Evolutionary conservation across 495 filamentous ascomycete genomes (phyloP).

Genomic region (Penicillium verhagenii): DNA sequence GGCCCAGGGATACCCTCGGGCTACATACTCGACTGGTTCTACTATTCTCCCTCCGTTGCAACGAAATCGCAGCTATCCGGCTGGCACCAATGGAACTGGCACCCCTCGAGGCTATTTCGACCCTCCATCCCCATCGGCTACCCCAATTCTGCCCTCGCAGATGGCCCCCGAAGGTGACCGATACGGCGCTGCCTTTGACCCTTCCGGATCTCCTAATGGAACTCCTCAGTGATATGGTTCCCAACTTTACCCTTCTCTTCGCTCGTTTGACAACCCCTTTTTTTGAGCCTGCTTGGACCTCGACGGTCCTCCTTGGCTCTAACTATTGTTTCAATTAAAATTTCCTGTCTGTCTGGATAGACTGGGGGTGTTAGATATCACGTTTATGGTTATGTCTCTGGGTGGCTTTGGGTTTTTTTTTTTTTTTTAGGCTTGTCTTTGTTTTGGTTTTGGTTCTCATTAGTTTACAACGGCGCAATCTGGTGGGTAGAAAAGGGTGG

Average conservation of each 20-base stretch:
- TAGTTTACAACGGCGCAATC: conserved; percentile 21
- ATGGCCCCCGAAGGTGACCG: conserved; percentile 38
- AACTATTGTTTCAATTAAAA: conserved; percentile 10
- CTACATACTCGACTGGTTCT: conserved; percentile 34
- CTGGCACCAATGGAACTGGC: conserved; percentile 34
- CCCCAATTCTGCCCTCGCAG: conserved; percentile 43
- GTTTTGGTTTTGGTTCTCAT: too few relatives aligned
- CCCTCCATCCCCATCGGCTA: conserved; percentile 34
- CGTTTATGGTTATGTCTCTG: conserved; percentile 19
- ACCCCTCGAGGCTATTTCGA: conserved; percentile 36
- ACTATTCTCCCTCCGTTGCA: conserved; percentile 43
- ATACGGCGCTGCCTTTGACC: conserved; percentile 35
- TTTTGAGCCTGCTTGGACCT: conserved; percentile 8
- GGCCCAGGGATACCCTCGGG: conserved; percentile 38
- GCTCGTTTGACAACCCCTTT: conserved; percentile 10
- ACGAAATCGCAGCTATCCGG: conserved; percentile 34
- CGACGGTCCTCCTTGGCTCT: conserved; percentile 22
- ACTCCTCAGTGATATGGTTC: conserved; percentile 33
- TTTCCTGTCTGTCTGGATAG: conserved; percentile 30
- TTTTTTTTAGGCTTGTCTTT: background rate
- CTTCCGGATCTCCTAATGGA: conserved; percentile 33
- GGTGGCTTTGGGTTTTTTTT: conserved; percentile 18
- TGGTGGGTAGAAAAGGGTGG: conserved; percentile 24
- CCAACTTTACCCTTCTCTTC: conserved; percentile 6
- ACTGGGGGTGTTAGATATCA: conserved; percentile 26